Conservation (phyloP, 2,329 filamentous ascomycete genomes). For the Botryotinia globosa region DNA sequence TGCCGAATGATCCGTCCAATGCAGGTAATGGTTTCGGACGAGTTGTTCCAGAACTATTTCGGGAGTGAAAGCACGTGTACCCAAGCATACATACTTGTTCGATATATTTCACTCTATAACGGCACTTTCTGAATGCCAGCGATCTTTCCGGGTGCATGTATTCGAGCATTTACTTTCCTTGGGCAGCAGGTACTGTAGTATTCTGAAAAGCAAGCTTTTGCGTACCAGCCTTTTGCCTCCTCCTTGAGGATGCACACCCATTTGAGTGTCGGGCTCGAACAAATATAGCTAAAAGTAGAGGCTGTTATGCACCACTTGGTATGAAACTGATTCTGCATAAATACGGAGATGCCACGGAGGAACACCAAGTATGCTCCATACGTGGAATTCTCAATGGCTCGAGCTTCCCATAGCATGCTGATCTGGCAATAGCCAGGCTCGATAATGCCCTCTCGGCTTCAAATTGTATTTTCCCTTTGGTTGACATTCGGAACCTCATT, state of each 20-base stretch:
- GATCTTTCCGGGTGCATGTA: not conserved
- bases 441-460: not conserved
- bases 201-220: not conserved
- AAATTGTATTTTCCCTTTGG: not conserved
- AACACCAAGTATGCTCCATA: not conserved
- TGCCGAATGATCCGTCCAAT: not conserved
- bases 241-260: not conserved
- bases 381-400: not conserved
- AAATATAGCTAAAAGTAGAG: not conserved
- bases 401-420: not conserved
- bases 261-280: not conserved
- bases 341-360: constrained; percentile 7
- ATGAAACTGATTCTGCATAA: constrained; percentile 10
- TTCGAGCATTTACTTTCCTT: not conserved
- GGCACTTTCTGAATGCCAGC: not conserved
- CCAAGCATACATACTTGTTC: not conserved
- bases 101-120: not conserved
- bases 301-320: not conserved
- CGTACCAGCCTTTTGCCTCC: not conserved
- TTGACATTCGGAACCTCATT: not conserved
- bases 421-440: not conserved
- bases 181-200: not conserved
- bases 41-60: not conserved
- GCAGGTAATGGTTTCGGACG: not conserved
- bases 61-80: not conserved